Base-by-base conservation (phyloP, 192 early-diverging fungal genomes). In the Allomyces macrogynus region DNA sequence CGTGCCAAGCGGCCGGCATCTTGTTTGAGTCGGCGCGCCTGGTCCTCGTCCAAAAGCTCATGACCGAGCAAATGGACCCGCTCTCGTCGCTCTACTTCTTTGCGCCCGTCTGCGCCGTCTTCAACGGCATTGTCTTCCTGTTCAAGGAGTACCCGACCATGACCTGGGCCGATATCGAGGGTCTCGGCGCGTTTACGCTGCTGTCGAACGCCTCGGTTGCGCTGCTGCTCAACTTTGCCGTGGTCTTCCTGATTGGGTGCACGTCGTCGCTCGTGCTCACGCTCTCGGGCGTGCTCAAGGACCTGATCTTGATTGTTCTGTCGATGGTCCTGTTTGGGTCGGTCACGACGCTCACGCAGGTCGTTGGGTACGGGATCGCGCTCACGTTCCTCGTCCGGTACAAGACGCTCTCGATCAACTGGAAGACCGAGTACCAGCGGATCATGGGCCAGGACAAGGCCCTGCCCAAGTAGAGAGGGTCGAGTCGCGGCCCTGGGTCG, bases 181-280 rank as follows among this genome's bases (percentile, higher is more conserved):
- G n/a, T 0, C 62, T 72, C 10, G 74, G 74, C 11, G 16, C 67
- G 4, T 24, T 27, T 0, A 26, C 63, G 22, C 43, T 75, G 22
- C 24, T 75, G 10, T 54, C 67, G 5, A 75, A 75, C 63, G 66
- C 66, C 44, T 16, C 24, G 14, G 60, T 70, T 10, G 74, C 74
- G 20, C 70, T 75, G 63, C 26, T n/a, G n/a, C 67, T 75, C 23
- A 75, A 75, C 61, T 32, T 70, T 5, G 64, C 71, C 7, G 64
- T 72, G 20, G 71, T 75, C 0, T 70, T 70, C 24, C 62, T 75
- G 64, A 73, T 76, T 64, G 69, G 70, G 10, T 62, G 67, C 23
- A 73, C 74, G n/a, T 76, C 74, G 24, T 71, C 71, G 5, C 67
- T 73, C 54, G 71, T 73, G 27, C 67, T 76, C 57, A 70, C 68